Conservation (phyloP, 495 filamentous ascomycete species). For the Annulohypoxylon moriforme region DNA sequence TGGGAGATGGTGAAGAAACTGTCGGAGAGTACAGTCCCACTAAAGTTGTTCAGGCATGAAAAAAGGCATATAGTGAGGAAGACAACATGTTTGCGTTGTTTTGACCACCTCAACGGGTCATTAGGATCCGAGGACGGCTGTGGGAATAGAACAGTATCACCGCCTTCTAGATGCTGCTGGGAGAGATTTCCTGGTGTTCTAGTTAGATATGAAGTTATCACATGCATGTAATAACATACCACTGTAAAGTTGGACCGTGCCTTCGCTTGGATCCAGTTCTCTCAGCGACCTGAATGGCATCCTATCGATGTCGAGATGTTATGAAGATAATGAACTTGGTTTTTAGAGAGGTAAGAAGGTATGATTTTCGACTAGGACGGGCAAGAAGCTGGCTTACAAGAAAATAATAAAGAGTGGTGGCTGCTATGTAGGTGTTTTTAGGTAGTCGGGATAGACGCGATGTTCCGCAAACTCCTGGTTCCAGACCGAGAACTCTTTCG, state of each 20-base stretch:
- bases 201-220: background rate
- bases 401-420: background rate
- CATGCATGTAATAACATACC: background rate
- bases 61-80: conserved; percentile 21
- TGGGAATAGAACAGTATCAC: conserved; percentile 20
- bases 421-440: background rate
- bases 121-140: conserved; percentile 24
- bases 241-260: conserved; percentile 16
- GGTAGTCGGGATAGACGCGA: background rate
- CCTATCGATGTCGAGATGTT: background rate
- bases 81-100: conserved; percentile 19
- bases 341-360: background rate
- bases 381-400: background rate
- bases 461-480: background rate
- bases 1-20: conserved; percentile 20
- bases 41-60: conserved; percentile 22
- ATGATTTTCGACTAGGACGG: background rate
- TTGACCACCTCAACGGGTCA: conserved; percentile 21
- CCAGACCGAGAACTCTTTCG: background rate
- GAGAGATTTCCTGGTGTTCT: background rate
- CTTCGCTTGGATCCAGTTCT: conserved; percentile 20
- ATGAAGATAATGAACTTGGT: background rate
- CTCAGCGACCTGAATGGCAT: conserved; percentile 25
- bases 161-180: background rate
- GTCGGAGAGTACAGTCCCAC: conserved; percentile 19